Percentiles rank a stretch among this genome's conserved stretches.
Conservation (phyloP, 331 rosid species). For the Malus hybrid region DNA sequence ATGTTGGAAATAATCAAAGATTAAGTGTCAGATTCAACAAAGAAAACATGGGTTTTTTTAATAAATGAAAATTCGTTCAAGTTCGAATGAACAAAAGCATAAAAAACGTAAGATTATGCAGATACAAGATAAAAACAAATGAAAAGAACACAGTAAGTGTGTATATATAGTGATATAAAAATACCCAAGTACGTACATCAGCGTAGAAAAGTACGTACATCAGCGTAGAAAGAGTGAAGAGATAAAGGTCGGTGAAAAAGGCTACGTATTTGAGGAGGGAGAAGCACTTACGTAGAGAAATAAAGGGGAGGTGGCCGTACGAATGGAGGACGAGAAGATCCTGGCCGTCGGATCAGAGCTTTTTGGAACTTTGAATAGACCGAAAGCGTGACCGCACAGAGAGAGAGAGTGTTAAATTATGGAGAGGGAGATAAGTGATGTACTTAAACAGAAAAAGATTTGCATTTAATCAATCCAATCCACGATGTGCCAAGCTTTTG, state of each 20-base stretch:
- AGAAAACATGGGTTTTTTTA: not conserved
- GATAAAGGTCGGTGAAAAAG: not conserved
- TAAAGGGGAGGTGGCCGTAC: constrained; percentile 17
- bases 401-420: constrained; percentile 1
- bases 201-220: not conserved
- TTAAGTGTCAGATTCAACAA: not conserved
- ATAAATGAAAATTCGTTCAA: not conserved
- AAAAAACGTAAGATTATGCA: not conserved
- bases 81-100: not conserved
- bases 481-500: not conserved
- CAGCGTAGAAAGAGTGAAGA: not conserved
- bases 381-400: not conserved
- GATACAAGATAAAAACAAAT: not conserved
- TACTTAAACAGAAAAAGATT: not conserved
- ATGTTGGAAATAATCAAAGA: not conserved
- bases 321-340: constrained; percentile 27
- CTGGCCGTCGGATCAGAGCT: constrained; percentile 43
- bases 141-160: not conserved
- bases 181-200: not conserved
- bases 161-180: not conserved
- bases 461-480: not conserved
- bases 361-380: constrained; percentile 1
- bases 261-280: not conserved
- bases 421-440: not conserved
- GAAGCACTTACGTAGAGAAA: constrained; percentile 25